Base-by-base conservation (phyloP, 2,329 filamentous ascomycete species). In the Macrophomina phaseolina region DNA sequence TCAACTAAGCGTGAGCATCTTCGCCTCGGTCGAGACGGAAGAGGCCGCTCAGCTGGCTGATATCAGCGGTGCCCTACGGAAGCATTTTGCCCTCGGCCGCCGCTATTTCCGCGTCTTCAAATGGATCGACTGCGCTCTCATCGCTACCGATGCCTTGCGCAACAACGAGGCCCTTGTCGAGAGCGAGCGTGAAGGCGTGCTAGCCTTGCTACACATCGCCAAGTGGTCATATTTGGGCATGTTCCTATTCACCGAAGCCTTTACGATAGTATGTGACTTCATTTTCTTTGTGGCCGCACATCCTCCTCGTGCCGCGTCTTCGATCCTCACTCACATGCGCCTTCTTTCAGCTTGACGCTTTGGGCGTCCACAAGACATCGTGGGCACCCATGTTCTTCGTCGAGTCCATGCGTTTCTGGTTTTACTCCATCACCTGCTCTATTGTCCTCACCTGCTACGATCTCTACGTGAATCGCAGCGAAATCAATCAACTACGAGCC, bases 81-180 rank as follows among this genome's bases (percentile, higher is more conserved):
- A 63, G 56, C 58, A 67, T 32, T 67, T 67, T 49, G 65, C 65
- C 23, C 48, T 67, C 4, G 65, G 56, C 8, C 55, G 65, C 23
- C 65, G 65, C 38, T 67, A 67, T 38, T 67, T 67, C n/a, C 65
- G 65, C 38, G 8, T 62, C 30, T 67, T 67, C 65, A 67, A 67
- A 42, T 67, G 55, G 55, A 55, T 67, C 28, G 65, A 67, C 40
- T 67, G 56, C 42, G 65, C 58, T 5, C 30, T 67, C 1, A 38
- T 51, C n/a, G 55, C 65, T 0, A 38, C 65, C 7, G 65, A 67
- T 28, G 65, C 65, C 2, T 18, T 65, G 38, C 61, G 48, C 34
- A 48, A 48, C 8, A 48, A 56, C 4, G 63, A 65, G 36, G 45
- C 45, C 2, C 23, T 62, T 16, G 58, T 49, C n/a, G 46, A 51